Base-by-base conservation (phyloP, 805 yeast species). In the Ogataea nonfermentans region DNA sequence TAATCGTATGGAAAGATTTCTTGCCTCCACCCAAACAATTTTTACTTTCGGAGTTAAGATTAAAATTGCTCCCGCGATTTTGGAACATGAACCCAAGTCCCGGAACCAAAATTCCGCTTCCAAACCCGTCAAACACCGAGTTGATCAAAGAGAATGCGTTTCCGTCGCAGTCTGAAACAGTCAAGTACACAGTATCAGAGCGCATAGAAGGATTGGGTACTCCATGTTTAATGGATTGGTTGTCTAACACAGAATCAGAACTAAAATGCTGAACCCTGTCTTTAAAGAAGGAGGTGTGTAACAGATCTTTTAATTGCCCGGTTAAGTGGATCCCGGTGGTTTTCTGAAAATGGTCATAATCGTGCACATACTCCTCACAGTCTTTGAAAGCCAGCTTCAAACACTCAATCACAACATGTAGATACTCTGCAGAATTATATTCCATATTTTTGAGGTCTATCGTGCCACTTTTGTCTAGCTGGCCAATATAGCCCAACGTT, bases 71-170 rank as follows among this genome's bases (percentile, higher is more conserved):
- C 3, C 93, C 95, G 49, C 95, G 71, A 59, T 82, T 84, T 41
- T 84, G 91, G 31, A 85, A 64, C 30, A 78, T 70, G 57, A 85
- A 85, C 0, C 95, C 95, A 40, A 61, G 64, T 17, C 67, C 71
- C 7, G 76, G 76, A 17, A 86, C 86, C 8, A 83, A 64, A 13
- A 84, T 80, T 4, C 81, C 82, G 34, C 82, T 70, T 4, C 95
- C 95, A 60, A 84, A 85, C 9, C 71, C 67, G 43, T 73, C 74
- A 56, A 77, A 85, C 3, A 84, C 77, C 1, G 93, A 84, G 54
- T 82, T 84, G 48, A 85, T 85, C 53, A 84, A 84, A 6, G 91
- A 82, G 51, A 87, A 82, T 3, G 89, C 91, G 58, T 84, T 78
- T n/a, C 91, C 88, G 28, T 78, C 73, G 11, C 66, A 56, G 55